A percentile compares a stretch with the other conserved stretches of the same genome.
These are phyloP conservation scores for Diaporthe aspalathi DNA, from an alignment of 2,329 filamentous ascomycete species.

Conservation along the genomic window DNA sequence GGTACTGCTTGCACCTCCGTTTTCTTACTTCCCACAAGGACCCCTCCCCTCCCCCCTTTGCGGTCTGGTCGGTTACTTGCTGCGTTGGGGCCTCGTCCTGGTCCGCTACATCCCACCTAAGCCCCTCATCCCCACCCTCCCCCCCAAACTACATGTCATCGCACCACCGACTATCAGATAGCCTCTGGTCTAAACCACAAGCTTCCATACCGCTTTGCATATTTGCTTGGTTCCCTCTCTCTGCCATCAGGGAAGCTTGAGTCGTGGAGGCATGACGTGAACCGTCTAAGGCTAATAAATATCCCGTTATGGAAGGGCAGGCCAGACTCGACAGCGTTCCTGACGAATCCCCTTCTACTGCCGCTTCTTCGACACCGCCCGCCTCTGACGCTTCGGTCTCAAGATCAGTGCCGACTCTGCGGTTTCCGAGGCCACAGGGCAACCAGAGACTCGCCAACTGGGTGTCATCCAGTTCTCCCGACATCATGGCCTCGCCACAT, in stretches of 20 bases:
- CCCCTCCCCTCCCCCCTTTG: neutral
- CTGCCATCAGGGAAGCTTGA: slow-evolving; percentile 3
- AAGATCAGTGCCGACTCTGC: slow-evolving; percentile 58
- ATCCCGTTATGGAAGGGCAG: slow-evolving; percentile 66
- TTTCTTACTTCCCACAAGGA: neutral
- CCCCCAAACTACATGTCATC: slow-evolving; percentile 18
- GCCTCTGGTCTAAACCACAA: slow-evolving; percentile 25
- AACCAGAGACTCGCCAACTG: slow-evolving; percentile 68
- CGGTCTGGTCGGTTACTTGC: slow-evolving; percentile 8
- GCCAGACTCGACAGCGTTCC: slow-evolving; percentile 40
- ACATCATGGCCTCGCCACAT: slow-evolving; percentile 63
- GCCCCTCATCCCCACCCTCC: slow-evolving; percentile 31
- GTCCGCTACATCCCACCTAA: slow-evolving; percentile 20
- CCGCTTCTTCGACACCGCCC: slow-evolving; percentile 42
- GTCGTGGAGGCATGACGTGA: slow-evolving; percentile 53
- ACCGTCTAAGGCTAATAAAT: slow-evolving; percentile 48
- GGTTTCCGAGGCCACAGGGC: slow-evolving; percentile 67
- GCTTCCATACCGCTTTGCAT: neutral
- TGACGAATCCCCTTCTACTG: slow-evolving; percentile 37
- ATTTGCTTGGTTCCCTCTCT: neutral
- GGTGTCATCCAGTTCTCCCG: slow-evolving; percentile 67
- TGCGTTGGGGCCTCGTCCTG: slow-evolving; percentile 33
- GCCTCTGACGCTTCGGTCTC: slow-evolving; percentile 40
- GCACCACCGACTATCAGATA: slow-evolving; percentile 28
- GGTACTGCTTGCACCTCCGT: neutral